Percentiles rank a stretch among this genome's conserved stretches.
phyloP scores from a whole-genome alignment of 345 rosid genomes.

The Syzygium grande region DNA sequence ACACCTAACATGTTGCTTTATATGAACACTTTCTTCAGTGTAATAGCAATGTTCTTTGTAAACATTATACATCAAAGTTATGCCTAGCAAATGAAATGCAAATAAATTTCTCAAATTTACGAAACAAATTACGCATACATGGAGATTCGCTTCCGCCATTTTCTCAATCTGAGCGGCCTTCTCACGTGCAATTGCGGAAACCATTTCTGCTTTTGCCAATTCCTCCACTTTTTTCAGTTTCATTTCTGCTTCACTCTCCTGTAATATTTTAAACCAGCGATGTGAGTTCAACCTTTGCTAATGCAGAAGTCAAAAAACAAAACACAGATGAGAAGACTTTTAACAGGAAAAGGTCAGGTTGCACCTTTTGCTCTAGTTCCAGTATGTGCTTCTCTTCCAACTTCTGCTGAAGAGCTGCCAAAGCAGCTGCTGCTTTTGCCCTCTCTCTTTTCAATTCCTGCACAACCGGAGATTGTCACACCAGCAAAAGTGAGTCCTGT shows the following conservation, averaged over 20 bases:
- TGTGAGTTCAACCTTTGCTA: not conserved
- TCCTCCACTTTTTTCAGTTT: conserved; percentile 53
- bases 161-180: conserved; percentile 82
- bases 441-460: conserved; percentile 96
- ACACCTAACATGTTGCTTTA: not conserved
- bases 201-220: conserved; percentile 71
- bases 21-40: not conserved
- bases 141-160: conserved; percentile 84
- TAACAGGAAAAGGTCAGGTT: not conserved
- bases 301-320: not conserved
- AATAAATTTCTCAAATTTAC: not conserved
- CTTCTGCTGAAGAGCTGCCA: conserved; percentile 74
- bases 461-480: not conserved
- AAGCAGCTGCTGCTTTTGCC: conserved; percentile 75
- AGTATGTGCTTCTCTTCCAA: conserved; percentile 69
- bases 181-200: conserved; percentile 64
- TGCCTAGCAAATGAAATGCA: not conserved
- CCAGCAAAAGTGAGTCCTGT: not conserved
- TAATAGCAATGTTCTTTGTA: not conserved
- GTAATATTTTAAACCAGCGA: conserved; percentile 7
- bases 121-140: conserved; percentile 38
- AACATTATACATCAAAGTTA: not conserved
- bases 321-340: not conserved
- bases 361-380: conserved; percentile 84
- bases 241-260: conserved; percentile 71